Conservation (phyloP, 31 red algal genomes). For the Asparagopsis taxiformis region DNA sequence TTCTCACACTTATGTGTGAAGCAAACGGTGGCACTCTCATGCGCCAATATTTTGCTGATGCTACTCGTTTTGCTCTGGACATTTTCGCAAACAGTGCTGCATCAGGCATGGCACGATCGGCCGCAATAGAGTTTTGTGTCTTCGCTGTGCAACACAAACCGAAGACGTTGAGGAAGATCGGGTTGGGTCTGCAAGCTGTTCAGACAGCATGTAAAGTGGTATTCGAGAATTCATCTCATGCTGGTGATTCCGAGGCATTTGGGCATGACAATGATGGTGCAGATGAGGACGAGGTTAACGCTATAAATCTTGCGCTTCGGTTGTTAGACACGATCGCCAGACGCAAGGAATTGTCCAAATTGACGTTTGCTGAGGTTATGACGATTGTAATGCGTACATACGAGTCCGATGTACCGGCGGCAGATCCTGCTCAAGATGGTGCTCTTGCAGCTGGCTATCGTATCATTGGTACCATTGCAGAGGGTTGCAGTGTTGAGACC, state of each 20-base stretch:
- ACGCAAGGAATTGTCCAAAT: conserved; percentile 7
- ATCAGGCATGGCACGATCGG: background rate
- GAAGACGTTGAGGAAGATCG: conserved; percentile 2
- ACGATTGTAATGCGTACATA: background rate
- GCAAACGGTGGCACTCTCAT: background rate
- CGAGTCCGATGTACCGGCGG: no score
- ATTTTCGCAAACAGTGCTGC: background rate
- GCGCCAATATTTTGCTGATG: conserved; percentile 2
- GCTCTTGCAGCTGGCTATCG: conserved; percentile 9
- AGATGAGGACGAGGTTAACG: conserved; percentile 28
- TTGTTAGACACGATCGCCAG: conserved; percentile 17
- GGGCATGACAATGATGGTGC: conserved; percentile 27
- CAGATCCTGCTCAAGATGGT: background rate
- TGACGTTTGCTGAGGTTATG: conserved; percentile 32
- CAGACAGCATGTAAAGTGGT: conserved; percentile 3
- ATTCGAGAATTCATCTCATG: conserved; percentile 18
- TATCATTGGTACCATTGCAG: conserved; percentile 23
- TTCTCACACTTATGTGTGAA: conserved; percentile 15
- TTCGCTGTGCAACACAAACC: conserved; percentile 4
- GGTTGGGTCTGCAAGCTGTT: background rate
- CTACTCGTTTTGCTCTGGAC: conserved; percentile 7
- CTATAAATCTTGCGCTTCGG: conserved; percentile 12
- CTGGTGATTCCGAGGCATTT: background rate
- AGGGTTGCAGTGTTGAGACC: conserved; percentile 18
- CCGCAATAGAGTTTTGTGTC: conserved; percentile 22